Evolutionary conservation across 2,329 filamentous ascomycete species (phyloP).

Genomic region (Metarhizium robertsii): DNA sequence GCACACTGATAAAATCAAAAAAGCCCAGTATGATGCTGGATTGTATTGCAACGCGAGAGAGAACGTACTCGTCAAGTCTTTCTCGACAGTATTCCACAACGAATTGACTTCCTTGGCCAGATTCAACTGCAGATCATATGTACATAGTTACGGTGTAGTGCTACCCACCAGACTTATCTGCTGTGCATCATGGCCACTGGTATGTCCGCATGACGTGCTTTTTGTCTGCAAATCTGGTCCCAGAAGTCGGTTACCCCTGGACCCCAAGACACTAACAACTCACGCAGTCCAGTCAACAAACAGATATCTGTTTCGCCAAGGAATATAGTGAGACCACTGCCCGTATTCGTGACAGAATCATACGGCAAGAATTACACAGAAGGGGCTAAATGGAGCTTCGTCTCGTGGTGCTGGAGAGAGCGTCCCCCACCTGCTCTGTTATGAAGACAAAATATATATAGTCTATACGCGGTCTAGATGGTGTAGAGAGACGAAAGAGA

Average conservation of each 20-base stretch:
- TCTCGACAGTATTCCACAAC: no score
- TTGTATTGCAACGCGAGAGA: no score
- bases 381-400: not conserved
- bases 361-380: not conserved
- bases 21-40: no score
- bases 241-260: not conserved
- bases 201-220: conserved; percentile 1
- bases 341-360: not conserved
- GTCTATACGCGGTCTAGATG: not conserved
- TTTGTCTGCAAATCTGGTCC: not conserved
- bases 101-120: no score
- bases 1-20: not conserved
- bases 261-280: not conserved
- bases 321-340: not conserved
- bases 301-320: not conserved
- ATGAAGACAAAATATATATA: not conserved
- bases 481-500: not conserved
- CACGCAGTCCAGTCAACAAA: not conserved
- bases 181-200: no score
- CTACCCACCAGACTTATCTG: not conserved
- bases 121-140: no score
- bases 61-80: no score
- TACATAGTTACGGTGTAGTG: not conserved
- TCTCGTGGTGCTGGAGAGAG: not conserved
- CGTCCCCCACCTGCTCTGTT: not conserved